Evolutionary conservation across 2,329 filamentous ascomycete genomes (phyloP).

Genomic region (Beauveria scarabaeidicola): DNA sequence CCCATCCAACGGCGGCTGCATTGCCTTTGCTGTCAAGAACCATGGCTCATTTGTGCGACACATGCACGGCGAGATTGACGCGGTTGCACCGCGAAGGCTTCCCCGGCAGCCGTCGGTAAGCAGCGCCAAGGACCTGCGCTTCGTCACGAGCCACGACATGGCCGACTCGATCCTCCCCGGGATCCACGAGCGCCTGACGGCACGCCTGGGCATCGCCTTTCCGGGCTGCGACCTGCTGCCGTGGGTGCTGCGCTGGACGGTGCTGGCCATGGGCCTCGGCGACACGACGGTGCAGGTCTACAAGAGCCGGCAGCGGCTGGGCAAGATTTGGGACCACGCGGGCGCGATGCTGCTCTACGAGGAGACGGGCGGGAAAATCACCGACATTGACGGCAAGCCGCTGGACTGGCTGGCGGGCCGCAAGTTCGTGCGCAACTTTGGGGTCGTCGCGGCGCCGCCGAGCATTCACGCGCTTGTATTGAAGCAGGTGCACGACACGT

Average conservation of each 20-base stretch:
- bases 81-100: slow-evolving; percentile 24
- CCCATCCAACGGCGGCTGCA: slow-evolving; percentile 34
- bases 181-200: slow-evolving; percentile 37
- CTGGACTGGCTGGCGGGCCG: slow-evolving; percentile 44
- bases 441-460: slow-evolving; percentile 45
- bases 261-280: slow-evolving; percentile 42
- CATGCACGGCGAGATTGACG: slow-evolving; percentile 21
- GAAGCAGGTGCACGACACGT: slow-evolving; percentile 68
- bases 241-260: slow-evolving; percentile 49
- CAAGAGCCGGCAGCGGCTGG: slow-evolving; percentile 35
- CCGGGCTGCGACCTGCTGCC: slow-evolving; percentile 45
- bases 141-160: slow-evolving; percentile 39
- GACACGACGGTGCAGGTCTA: slow-evolving; percentile 52
- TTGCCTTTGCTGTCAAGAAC: slow-evolving; percentile 41
- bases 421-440: slow-evolving; percentile 42
- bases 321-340: slow-evolving; percentile 53
- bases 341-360: slow-evolving; percentile 52
- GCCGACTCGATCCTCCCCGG: slow-evolving; percentile 40
- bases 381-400: slow-evolving; percentile 42
- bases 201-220: slow-evolving; percentile 31
- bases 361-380: slow-evolving; percentile 47
- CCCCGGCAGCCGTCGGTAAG: slow-evolving; percentile 20
- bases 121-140: slow-evolving; percentile 24
- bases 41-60: slow-evolving; percentile 40
- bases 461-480: slow-evolving; percentile 36